A percentile compares a stretch with the other conserved stretches of the same genome.
Evolutionary conservation across 2,329 filamentous ascomycete species (phyloP).

Genomic region (Laburnicola sp.): DNA sequence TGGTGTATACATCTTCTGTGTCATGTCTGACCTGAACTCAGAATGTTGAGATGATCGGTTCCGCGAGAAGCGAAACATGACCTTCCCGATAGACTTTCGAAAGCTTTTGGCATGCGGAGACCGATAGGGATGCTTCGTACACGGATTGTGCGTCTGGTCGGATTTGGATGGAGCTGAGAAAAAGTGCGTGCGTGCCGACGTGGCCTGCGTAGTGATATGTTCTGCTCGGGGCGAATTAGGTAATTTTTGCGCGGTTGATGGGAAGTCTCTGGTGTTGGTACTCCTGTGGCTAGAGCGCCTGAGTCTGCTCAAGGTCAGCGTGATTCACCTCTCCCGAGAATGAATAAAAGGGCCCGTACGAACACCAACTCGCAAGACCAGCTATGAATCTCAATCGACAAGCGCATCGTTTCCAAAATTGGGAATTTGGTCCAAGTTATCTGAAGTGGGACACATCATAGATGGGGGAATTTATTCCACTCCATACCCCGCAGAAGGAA

Average conservation of each 20-base stretch:
- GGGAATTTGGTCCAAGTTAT: not conserved
- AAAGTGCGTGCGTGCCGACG: not conserved
- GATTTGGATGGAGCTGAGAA: not conserved
- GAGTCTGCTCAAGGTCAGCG: not conserved
- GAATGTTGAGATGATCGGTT: not conserved
- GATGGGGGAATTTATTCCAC: not conserved
- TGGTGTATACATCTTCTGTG: not conserved
- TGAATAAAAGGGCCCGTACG: not conserved
- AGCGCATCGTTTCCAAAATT: not conserved
- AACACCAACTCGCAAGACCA: constrained; percentile 5
- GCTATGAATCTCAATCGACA: not conserved
- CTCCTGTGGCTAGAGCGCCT: not conserved
- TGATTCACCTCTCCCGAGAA: not conserved
- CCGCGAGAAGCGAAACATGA: not conserved
- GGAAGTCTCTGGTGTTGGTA: not conserved
- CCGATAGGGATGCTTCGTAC: not conserved
- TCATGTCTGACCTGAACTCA: not conserved
- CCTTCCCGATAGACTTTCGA: not conserved
- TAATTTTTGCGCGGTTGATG: not conserved
- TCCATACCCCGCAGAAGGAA: no score
- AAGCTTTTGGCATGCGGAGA: not conserved
- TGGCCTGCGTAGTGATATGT: no score
- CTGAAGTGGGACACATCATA: not conserved
- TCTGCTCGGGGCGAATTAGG: no score
- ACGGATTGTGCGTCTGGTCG: not conserved